These are phyloP conservation scores for Fusarium sp. DNA, from an alignment of 2,329 filamentous ascomycete species.

Conservation along the genomic window DNA sequence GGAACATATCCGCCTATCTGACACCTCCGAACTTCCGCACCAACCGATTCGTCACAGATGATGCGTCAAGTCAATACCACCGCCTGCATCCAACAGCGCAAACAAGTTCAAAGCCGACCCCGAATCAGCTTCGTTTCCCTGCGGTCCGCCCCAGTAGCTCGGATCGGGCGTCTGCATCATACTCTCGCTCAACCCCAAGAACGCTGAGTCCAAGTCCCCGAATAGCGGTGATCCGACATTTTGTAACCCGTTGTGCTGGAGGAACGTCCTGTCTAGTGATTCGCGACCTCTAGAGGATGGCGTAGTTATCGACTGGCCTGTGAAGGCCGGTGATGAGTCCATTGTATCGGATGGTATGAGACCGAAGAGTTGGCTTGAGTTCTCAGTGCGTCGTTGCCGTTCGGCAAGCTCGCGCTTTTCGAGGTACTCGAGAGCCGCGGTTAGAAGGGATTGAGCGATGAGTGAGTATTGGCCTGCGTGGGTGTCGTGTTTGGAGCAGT, in stretches of 20 bases:
- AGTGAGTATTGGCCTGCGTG: constrained; percentile 62
- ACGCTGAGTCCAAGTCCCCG: constrained; percentile 49
- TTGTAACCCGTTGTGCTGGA: constrained; percentile 41
- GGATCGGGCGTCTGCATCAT: constrained; percentile 53
- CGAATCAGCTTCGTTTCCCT: constrained; percentile 53
- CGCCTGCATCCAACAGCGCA: constrained; percentile 58
- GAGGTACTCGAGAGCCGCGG: constrained; percentile 55
- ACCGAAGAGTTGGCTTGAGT: constrained; percentile 61
- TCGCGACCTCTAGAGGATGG: constrained; percentile 26
- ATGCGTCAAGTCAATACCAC: constrained; percentile 60
- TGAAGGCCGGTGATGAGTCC: constrained; percentile 12
- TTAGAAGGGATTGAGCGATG: constrained; percentile 60
- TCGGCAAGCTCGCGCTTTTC: constrained; percentile 58
- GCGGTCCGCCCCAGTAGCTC: constrained; percentile 49
- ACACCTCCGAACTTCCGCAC: constrained; percentile 17
- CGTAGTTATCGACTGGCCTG: constrained; percentile 17
- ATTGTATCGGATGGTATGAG: constrained; percentile 49
- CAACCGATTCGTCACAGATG: constrained; percentile 40
- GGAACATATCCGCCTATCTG: not conserved
- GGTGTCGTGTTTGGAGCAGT: constrained; percentile 58
- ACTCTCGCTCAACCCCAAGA: constrained; percentile 49
- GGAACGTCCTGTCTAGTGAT: constrained; percentile 39
- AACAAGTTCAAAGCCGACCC: constrained; percentile 59
- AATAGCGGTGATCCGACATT: constrained; percentile 44
- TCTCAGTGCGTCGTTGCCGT: constrained; percentile 56